These are phyloP conservation scores for Lactuca sativa DNA, from an alignment of 129 eudicot species.

Conservation along the genomic window DNA sequence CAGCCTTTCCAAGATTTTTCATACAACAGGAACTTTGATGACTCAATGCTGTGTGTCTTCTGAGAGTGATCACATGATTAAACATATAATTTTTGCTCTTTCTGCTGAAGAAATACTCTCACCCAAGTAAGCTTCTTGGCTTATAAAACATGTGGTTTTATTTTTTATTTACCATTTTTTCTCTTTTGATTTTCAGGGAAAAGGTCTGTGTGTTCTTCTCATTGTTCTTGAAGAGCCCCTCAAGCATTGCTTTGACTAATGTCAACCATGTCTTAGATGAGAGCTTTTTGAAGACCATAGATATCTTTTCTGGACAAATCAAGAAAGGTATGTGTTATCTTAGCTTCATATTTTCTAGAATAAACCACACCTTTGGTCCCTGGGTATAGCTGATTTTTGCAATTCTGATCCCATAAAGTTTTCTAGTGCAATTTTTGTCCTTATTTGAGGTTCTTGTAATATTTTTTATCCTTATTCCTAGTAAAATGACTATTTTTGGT, in stretches of 20 bases:
- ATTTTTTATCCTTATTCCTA: too few species aligned
- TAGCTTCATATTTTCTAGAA: background rate
- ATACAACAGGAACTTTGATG: conserved; percentile 39
- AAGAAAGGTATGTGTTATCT: conserved; percentile 46
- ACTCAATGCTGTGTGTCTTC: conserved; percentile 36
- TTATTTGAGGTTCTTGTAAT: too few species aligned
- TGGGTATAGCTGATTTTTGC: background rate
- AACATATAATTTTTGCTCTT: conserved; percentile 35
- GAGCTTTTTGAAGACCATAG: conserved; percentile 29
- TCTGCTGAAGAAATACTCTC: conserved; percentile 49
- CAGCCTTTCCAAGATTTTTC: conserved; percentile 57
- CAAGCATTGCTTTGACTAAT: conserved; percentile 29
- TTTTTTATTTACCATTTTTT: background rate
- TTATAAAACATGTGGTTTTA: conserved; percentile 1
- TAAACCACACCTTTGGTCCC: background rate
- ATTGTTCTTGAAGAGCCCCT: conserved; percentile 45
- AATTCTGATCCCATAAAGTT: background rate
- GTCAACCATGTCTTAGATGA: conserved; percentile 22
- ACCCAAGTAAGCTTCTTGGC: conserved; percentile 49
- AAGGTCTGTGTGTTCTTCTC: conserved; percentile 72
- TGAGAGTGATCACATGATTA: conserved; percentile 33
- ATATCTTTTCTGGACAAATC: conserved; percentile 40
- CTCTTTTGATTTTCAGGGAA: conserved; percentile 53
- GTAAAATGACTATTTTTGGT: background rate
- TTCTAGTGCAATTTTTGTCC: background rate